phyloP scores from a whole-genome alignment of 352 stramenopile species.

The Pythium monospermum region DNA sequence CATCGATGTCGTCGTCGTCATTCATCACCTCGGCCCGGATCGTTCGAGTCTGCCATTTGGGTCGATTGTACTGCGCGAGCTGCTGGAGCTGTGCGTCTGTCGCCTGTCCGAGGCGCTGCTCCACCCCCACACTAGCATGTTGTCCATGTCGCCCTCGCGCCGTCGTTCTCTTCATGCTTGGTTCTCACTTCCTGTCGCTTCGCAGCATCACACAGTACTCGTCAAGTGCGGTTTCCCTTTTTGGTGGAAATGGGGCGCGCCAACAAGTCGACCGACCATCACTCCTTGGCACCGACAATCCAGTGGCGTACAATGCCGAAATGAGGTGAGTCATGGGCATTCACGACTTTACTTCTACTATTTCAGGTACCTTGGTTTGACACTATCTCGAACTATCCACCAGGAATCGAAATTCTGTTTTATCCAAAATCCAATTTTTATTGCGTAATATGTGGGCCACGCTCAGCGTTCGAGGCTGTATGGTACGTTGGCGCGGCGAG shows the following conservation, averaged over 20 bases:
- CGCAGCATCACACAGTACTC: neutral
- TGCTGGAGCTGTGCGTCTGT: conserved; percentile 21
- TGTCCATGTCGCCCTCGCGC: neutral
- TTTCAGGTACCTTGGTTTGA: neutral
- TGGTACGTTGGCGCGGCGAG: conserved; percentile 49
- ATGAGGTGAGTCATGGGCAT: too few relatives aligned
- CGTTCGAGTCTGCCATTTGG: conserved; percentile 13
- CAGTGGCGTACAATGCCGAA: too few relatives aligned
- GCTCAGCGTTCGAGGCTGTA: conserved; percentile 24
- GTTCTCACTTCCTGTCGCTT: neutral
- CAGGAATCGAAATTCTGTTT: conserved; percentile 6
- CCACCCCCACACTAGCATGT: too few relatives aligned
- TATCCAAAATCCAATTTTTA: too few relatives aligned
- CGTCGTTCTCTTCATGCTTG: conserved; percentile 1
- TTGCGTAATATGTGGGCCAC: neutral
- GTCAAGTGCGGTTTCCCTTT: neutral
- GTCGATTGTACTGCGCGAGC: conserved; percentile 13
- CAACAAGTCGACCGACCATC: too few relatives aligned
- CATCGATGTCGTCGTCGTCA: conserved; percentile 4
- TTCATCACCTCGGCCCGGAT: neutral
- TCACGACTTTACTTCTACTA: too few relatives aligned
- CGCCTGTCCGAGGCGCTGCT: conserved; percentile 15
- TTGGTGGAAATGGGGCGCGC: too few relatives aligned
- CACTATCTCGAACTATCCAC: neutral
- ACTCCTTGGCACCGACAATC: neutral